A percentile compares a stretch with the other conserved stretches of the same genome.
Evolutionary conservation across 352 stramenopile genomes (phyloP).

Genomic region (Globisporangium abappressorium): DNA sequence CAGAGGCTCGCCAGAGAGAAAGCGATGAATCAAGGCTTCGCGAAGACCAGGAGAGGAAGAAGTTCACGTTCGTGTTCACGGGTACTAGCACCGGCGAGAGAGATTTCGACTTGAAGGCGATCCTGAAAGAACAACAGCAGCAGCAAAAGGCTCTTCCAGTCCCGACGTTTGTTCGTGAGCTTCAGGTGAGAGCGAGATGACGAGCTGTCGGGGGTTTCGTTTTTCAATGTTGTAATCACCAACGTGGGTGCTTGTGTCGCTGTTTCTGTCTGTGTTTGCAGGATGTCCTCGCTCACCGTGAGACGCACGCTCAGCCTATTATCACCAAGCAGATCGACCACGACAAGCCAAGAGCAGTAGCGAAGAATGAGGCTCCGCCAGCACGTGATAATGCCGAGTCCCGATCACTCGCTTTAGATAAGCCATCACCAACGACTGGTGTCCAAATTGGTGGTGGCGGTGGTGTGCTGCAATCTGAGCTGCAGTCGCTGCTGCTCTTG

Average conservation of each 20-base stretch:
- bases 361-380: not conserved
- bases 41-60: constrained; percentile 6
- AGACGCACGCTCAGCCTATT: constrained; percentile 23
- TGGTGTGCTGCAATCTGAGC: constrained; percentile 5
- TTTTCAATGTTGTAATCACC: not conserved
- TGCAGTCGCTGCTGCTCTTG: constrained; percentile 15
- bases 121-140: constrained; percentile 39
- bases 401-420: not conserved
- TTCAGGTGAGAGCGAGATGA: constrained; percentile 19
- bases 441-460: not conserved
- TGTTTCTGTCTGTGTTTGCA: constrained; percentile 6
- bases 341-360: constrained; percentile 13
- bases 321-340: constrained; percentile 46
- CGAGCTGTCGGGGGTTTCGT: not conserved
- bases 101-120: constrained; percentile 52
- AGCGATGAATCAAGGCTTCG: not conserved
- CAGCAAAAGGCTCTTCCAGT: constrained; percentile 13
- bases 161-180: constrained; percentile 44
- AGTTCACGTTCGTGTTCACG: constrained; percentile 53
- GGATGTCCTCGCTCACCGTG: constrained; percentile 47
- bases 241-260: too few relatives aligned
- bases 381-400: not conserved
- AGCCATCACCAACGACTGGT: too few relatives aligned
- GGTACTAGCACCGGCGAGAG: constrained; percentile 70
- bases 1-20: not conserved